Base-by-base conservation (phyloP, 2,329 filamentous ascomycete genomes). In the Fusarium chaquense region DNA sequence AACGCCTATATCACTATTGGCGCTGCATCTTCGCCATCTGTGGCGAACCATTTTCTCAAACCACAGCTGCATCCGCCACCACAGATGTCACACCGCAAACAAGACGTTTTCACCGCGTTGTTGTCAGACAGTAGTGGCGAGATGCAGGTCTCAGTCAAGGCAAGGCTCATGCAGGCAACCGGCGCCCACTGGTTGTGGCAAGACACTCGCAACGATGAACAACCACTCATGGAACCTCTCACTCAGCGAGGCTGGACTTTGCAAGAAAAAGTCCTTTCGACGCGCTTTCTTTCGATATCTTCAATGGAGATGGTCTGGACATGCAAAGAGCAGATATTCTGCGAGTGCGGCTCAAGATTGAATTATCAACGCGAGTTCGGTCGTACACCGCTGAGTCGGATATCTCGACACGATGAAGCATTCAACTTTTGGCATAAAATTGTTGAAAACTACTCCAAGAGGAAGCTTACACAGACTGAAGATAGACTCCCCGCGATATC, bases 401-500 rank as follows among this genome's bases (percentile, higher is more conserved):
- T 72, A 22, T 53, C 33, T n/a, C n/a, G 35, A 20, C 46, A 47
- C 1, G 24, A 41, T 6, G 70, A 74, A 10, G 72, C 78, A 2
- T 72, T 72, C 28, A 58, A 53, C 4, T 75, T 75, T 33, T 78
- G 76, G 76, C 73, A 75, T 36, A 74, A 75, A 16, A 64, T 75
- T 1, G 64, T 78, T 18, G 71, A 76, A 45, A 74, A 69, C 45
- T 78, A 78, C 47, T 71, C 75, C 3, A 62, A 66, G 24, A 58
- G 73, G 6, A 51, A 69, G 3, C 46, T 79, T 18, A 73, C 73
- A 0, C 58, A 72, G 1, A 32, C 49, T 5, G 30, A 53, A 0
- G 77, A 79, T 43, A 73, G 73, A 22, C 67, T 79, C 6, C 75
- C 76, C 0, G 77, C 75, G 2, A 73, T 79, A 38, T 76, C 76